Evolutionary conservation across 2,329 filamentous ascomycete species (phyloP), one percentile per base, ranked within the genome.

Genomic region (Diplocarpon mali): DNA sequence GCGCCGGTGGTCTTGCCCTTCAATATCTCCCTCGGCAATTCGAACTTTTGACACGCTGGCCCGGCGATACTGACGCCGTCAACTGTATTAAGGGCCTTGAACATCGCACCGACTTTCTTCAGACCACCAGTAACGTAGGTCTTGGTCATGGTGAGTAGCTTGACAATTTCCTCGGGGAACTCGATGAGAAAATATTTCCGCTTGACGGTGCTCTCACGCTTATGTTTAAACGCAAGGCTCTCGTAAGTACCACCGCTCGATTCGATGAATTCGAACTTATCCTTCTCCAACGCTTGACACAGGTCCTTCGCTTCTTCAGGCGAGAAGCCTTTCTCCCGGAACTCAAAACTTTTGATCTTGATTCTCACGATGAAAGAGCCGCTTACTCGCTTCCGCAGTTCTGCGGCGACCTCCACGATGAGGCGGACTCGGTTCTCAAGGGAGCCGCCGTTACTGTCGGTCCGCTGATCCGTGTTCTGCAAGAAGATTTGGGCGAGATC

Each of bases 111-210:
- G 2, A 70, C 64, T 0, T 69, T 72, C 6, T 76, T 71, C 58
- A 84, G 78, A 0, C 79, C 79, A 6, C 80, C 79, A 0, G 77
- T 82, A 7, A 83, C 67, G 42, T 75, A 69, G 5, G 68, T 64
- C 29, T 66, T 66, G 2, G 74, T 63, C 12, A 64, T 56, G 0
- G 67, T 67, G 40, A 73, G 65, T 27, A 64, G 63, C 14, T 60
- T 60, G 16, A 75, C 68, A 40, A 75, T 69, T 13, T 68, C 63
- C 24, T 67, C 65, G 1, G 76, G 75, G 50, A 83, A 84, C 35
- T 83, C 76, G 1, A 83, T 64, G 63, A 85, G 85, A 65, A 80
- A 84, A 0, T 78, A 76, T 54, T 85, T 79, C 8, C 80, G 70
- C 1, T 71, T 70, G 36, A 50, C 46, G 41, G 60, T 53, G 2